A percentile compares a stretch with the other conserved stretches of the same genome.
phyloP scores from a whole-genome alignment of 2,329 filamentous ascomycete species.

The Dryadomyces quercivorus region DNA sequence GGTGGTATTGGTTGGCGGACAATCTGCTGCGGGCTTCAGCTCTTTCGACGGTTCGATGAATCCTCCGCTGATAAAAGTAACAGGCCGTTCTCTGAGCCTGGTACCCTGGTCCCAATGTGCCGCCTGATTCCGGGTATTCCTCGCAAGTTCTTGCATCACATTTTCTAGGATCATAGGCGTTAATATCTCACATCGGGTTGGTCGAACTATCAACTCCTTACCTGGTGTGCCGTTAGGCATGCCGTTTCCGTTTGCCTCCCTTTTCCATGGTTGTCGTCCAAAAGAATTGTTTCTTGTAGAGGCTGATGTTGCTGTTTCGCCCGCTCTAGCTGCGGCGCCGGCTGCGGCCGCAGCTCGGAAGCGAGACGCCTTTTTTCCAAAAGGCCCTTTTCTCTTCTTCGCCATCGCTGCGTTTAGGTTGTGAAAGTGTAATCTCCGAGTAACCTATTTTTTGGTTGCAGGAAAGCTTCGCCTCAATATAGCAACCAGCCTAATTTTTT shows the following conservation, averaged over 20 bases:
- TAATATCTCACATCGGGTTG: background rate
- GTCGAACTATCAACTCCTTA: background rate
- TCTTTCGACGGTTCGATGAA: constrained; percentile 33
- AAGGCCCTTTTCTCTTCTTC: constrained; percentile 12
- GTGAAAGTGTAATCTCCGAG: no score
- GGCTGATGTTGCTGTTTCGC: background rate
- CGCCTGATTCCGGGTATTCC: constrained; percentile 34
- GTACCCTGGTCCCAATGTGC: constrained; percentile 25
- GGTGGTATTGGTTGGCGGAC: background rate
- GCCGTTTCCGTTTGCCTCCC: background rate
- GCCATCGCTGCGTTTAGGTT: constrained; percentile 8
- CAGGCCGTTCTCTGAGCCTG: constrained; percentile 34
- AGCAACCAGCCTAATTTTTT: no score
- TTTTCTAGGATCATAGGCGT: constrained; percentile 17
- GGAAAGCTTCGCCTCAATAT: no score
- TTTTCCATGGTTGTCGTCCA: background rate
- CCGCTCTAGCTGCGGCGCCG: background rate
- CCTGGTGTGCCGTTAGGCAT: background rate
- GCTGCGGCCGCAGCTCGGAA: background rate
- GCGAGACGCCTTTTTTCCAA: constrained; percentile 7
- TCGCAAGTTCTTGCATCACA: constrained; percentile 35
- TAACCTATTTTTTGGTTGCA: background rate
- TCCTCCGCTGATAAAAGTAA: constrained; percentile 42
- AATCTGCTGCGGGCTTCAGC: background rate
- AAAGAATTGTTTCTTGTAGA: background rate